Evolutionary conservation across 1,139 yeast species (phyloP), one percentile per base, ranked within the genome.

Genomic region (Suhomyces coccinellae): DNA sequence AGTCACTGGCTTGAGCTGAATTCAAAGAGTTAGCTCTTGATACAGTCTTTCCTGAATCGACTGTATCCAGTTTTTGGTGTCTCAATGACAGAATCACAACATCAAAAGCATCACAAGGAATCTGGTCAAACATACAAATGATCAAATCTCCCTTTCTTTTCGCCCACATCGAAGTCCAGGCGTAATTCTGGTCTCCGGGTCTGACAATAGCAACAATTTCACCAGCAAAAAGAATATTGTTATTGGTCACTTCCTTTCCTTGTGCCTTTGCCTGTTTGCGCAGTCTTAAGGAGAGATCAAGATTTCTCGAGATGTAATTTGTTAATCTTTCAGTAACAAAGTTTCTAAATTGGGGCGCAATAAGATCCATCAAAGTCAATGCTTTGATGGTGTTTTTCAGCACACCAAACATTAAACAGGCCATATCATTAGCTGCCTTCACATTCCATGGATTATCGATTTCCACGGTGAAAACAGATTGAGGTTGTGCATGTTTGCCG

Each of bases 81-180:
- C 52, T 54, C n/a, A 56, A 58, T 31, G 69, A 61, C 62, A 69
- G 73, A 29, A 82, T 66, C 15, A 78, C 69, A 9, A 87, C 66
- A 56, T 84, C 88, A 49, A 87, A 78, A 5, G 87, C 85, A 63
- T 87, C 95, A 61, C 95, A 85, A 1, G 88, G 87, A 29, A 88
- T 87, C 59, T 88, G 95, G 56, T 90, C 96, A 61, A 91, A 83
- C 70, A 88, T 89, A 70, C 95, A 84, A 37, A 89, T 85, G 43
- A 90, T 77, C 48, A 87, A 67, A 43, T 80, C 81, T 2, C 84
- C 83, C 53, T 82, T 82, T 47, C 80, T 74, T 58, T 89, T 90
- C 0, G 95, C 95, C 97, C 97, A 91, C 47, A 90, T 65, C 1
- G 91, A 84, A 4, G 91, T 84, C 90, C 91, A 85, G 0, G 88